Base-by-base conservation (phyloP, 306 rosid species). In the Glycyrrhiza uralensis region DNA sequence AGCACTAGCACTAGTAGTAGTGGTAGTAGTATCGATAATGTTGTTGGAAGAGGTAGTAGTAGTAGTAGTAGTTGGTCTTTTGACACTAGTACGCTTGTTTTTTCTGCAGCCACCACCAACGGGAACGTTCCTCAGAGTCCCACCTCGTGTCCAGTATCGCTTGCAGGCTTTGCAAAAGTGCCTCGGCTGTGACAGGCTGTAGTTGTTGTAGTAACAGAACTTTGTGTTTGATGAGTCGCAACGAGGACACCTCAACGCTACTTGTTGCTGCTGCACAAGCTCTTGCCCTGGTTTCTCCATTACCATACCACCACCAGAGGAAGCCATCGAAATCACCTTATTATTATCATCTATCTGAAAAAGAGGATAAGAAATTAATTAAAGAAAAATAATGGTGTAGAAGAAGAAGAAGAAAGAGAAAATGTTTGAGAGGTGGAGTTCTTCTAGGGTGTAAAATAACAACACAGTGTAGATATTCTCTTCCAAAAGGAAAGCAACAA, bases 91-190 rank as follows among this genome's bases (percentile, higher is more conserved):
- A n/a, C 98, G 96, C 80, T 94, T 94, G 88, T 91, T 91, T 78
- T 91, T 94, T 9, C 98, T 69, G 80, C 97, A 94, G 1, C 97
- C 98, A 0, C 98, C 98, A 4, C 98, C 98, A 0, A 94, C 98
- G 2, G 98, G 98, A 54, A 94, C 98, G 50, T 94, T 94, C 17
- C 98, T 74, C 1, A 94, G 85, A 11, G 98, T 94, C 4, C 98
- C 98, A 2, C 98, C 98, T 59, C 94, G 65, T 9, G 98, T 94
- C 98, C 98, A 94, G 75, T 94, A 94, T 28, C 98, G 79, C 80
- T 94, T 94, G 81, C 98, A 94, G 60, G 98, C 96, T 80, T 94
- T 94, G 85, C 98, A 94, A 51, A 94, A 94, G 84, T 94, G 96
- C 8, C 98, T 75, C 0, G 98, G 98, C 66, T 94, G 98, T 13